Base-by-base conservation (phyloP, 768 basidiomycete species). In the Lentinula guzmanii region DNA sequence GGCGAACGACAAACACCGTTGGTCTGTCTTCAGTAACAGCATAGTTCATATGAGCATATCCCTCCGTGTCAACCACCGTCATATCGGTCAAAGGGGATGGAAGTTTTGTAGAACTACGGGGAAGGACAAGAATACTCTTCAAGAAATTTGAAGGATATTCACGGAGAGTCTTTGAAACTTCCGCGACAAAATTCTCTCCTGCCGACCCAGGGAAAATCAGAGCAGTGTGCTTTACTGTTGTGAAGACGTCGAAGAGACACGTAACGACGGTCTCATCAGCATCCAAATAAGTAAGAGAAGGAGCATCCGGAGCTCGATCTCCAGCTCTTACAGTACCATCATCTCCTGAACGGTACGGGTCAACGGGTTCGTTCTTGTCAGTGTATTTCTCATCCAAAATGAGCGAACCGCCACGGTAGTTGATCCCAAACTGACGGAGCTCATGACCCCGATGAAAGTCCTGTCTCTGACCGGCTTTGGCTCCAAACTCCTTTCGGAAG, bases 391-490 rank as follows among this genome's bases (percentile, higher is more conserved):
- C 69, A 41, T 81, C 81, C 33, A 76, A 24, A 0, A 81, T 71
- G 48, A 82, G 70, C 2, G 74, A 65, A 64, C 80, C 80, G 66
- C 72, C 74, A 15, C 78, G 71, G 65, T 76, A 80, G 66, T 81
- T 82, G 56, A 81, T 69, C 15, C 76, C 78, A 37, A 80, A 71
- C 72, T 77, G 76, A 9, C 51, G 43, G 6, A 79, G 61, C 2
- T 67, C 67, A 7, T 63, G 34, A 7, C 64, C 65, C 8, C 67
- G 59, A 3, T 21, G 1, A 7, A 41, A 18, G 16, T n/a, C 13
- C 53, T 35, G 16, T 24, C n/a, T 35, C 53, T 55, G 34, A 43
- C 54, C 37, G 4, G 1, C 31, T 10, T 55, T 55, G 4, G 5
- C 10, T 9, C n/a, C 16, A 46, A 74, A 69, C 16, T 70, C 67